phyloP scores from a whole-genome alignment of 176 grass and related monocot genomes.

The Aechmea fasciata region DNA sequence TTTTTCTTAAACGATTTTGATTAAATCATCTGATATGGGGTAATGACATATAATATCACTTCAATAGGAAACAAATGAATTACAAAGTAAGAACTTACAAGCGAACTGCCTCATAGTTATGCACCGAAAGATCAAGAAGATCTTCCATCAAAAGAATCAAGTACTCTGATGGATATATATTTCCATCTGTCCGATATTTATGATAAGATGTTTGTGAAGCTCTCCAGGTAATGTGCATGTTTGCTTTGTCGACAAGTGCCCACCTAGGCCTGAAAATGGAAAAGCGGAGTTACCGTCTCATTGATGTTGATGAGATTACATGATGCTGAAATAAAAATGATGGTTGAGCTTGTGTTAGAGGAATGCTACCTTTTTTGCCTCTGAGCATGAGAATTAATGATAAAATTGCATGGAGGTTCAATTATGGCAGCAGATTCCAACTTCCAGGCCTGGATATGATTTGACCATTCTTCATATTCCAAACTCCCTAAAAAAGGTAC shows the following conservation, averaged over 20 bases:
- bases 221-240: constrained; percentile 90
- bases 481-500: constrained; percentile 56
- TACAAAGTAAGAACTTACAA: constrained; percentile 32
- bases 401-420: constrained; percentile 91
- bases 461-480: constrained; percentile 91
- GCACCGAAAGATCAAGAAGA: constrained; percentile 86
- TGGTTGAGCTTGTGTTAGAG: not conserved
- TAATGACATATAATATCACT: no score
- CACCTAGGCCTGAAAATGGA: constrained; percentile 62
- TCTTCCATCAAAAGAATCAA: constrained; percentile 72
- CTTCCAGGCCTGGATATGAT: constrained; percentile 90
- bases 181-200: constrained; percentile 64
- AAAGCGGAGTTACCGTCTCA: not conserved
- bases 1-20: no score
- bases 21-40: no score
- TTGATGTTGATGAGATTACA: not conserved
- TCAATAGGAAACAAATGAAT: no score
- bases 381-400: constrained; percentile 58
- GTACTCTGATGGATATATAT: constrained; percentile 59
- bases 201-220: constrained; percentile 87
- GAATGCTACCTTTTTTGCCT: constrained; percentile 83
- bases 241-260: constrained; percentile 82
- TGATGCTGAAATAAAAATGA: no score
- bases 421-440: constrained; percentile 88
- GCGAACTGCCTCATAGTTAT: constrained; percentile 96